phyloP scores from a whole-genome alignment of 305 asterid species.

The Vinca major region DNA sequence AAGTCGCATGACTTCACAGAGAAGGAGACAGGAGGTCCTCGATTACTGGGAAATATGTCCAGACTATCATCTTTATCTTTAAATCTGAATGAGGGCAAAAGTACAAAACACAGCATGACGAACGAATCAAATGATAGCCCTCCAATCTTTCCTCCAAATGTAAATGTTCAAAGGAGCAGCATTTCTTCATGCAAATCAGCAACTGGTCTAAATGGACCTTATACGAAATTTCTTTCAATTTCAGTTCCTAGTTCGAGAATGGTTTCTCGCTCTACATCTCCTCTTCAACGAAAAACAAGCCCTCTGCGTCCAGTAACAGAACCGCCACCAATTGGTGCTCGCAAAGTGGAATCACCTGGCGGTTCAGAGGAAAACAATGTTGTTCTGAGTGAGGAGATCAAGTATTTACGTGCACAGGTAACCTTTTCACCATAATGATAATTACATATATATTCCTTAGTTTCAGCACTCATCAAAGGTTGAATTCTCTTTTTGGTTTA shows the following conservation, averaged over 20 bases:
- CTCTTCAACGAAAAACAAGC: constrained; percentile 37
- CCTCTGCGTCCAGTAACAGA: constrained; percentile 32
- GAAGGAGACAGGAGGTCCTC: constrained; percentile 31
- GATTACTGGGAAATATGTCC: constrained; percentile 27
- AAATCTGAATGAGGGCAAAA: constrained; percentile 36
- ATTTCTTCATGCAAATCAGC: constrained; percentile 43
- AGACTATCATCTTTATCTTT: constrained; percentile 60
- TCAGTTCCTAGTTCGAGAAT: constrained; percentile 43
- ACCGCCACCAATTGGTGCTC: constrained; percentile 24
- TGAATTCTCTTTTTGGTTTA: not conserved
- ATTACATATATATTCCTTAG: not conserved
- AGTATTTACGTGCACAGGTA: constrained; percentile 68
- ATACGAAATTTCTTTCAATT: constrained; percentile 31
- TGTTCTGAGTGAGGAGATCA: constrained; percentile 45
- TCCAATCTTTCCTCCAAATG: constrained; percentile 36
- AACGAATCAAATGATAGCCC: constrained; percentile 32
- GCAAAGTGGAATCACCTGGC: constrained; percentile 33
- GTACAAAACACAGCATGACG: constrained; percentile 21
- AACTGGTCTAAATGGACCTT: constrained; percentile 30
- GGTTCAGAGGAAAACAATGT: constrained; percentile 34
- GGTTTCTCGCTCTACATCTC: constrained; percentile 55
- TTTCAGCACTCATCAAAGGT: not conserved
- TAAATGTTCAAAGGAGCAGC: constrained; percentile 39
- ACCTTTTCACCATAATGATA: constrained; percentile 12
- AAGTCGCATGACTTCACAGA: constrained; percentile 37